These are phyloP conservation scores for Vanderwaltozyma verrucispora DNA, from an alignment of 805 yeast species.

Conservation along the genomic window DNA sequence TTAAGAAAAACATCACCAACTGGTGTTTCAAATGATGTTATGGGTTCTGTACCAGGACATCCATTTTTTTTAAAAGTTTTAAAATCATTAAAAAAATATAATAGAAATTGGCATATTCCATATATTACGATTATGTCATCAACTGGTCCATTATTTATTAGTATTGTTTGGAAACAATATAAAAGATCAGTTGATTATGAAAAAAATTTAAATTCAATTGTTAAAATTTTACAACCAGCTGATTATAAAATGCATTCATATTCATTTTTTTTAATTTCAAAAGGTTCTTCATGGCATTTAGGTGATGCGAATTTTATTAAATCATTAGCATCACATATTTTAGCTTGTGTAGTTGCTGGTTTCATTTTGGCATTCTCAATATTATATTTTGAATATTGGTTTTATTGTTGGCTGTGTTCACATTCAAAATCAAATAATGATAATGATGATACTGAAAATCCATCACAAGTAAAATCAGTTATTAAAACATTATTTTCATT, in stretches of 20 bases:
- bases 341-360: slow-evolving; percentile 60
- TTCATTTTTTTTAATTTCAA: slow-evolving; percentile 60
- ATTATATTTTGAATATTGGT: slow-evolving; percentile 35
- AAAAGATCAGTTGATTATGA: slow-evolving; percentile 59
- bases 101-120: slow-evolving; percentile 73
- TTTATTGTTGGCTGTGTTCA: slow-evolving; percentile 22
- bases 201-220: slow-evolving; percentile 30
- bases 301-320: slow-evolving; percentile 76
- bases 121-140: slow-evolving; percentile 87
- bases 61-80: slow-evolving; percentile 70
- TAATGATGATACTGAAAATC: background rate
- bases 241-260: slow-evolving; percentile 52
- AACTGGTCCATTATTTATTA: slow-evolving; percentile 81
- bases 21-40: slow-evolving; percentile 84
- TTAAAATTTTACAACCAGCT: slow-evolving; percentile 57
- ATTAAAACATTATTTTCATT: background rate
- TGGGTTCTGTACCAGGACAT: slow-evolving; percentile 81
- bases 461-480: no score
- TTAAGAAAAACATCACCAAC: slow-evolving; percentile 80
- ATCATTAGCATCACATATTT: slow-evolving; percentile 59
- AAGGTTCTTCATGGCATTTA: slow-evolving; percentile 88
- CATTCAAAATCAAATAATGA: background rate
- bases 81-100: slow-evolving; percentile 48
- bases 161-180: slow-evolving; percentile 78
- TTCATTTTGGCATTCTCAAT: slow-evolving; percentile 42